A percentile compares a stretch with the other conserved stretches of the same genome.
phyloP scores from a whole-genome alignment of 805 yeast species.

The Hanseniaspora mollemarum region DNA sequence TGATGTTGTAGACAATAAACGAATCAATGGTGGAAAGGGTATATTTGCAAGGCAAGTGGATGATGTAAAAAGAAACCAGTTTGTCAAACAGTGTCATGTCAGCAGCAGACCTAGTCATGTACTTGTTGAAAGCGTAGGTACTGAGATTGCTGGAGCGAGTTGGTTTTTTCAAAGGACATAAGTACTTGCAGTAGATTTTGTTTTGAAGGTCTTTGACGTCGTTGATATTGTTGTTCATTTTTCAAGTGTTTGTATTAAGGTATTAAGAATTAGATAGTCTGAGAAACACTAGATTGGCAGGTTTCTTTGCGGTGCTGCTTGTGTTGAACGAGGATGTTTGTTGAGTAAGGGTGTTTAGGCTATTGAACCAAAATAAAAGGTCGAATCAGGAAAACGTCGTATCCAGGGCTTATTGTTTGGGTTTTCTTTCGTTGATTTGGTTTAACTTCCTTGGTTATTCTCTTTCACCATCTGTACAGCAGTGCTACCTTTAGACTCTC shows the following conservation, averaged over 20 bases:
- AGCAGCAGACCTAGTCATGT: neutral
- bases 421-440: too few species aligned
- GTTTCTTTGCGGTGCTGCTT: too few species aligned
- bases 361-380: too few species aligned
- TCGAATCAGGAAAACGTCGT: too few species aligned
- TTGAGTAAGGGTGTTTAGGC: too few species aligned
- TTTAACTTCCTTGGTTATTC: too few species aligned
- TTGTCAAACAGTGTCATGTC: neutral
- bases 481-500: too few species aligned
- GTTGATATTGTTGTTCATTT: neutral
- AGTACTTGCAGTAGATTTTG: slow-evolving; percentile 9
- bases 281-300: too few species aligned
- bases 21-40: slow-evolving; percentile 3
- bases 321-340: too few species aligned
- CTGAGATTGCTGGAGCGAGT: neutral
- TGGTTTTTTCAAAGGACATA: slow-evolving; percentile 5
- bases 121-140: neutral
- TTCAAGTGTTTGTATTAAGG: neutral
- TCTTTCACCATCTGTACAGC: too few species aligned
- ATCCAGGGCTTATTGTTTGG: too few species aligned
- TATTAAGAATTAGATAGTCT: neutral
- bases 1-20: neutral
- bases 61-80: slow-evolving; percentile 2
- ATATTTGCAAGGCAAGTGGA: slow-evolving; percentile 10
- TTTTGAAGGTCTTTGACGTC: slow-evolving; percentile 4